Evolutionary conservation across 2,329 filamentous ascomycete species (phyloP).

Genomic region (Epichloe baconii): DNA sequence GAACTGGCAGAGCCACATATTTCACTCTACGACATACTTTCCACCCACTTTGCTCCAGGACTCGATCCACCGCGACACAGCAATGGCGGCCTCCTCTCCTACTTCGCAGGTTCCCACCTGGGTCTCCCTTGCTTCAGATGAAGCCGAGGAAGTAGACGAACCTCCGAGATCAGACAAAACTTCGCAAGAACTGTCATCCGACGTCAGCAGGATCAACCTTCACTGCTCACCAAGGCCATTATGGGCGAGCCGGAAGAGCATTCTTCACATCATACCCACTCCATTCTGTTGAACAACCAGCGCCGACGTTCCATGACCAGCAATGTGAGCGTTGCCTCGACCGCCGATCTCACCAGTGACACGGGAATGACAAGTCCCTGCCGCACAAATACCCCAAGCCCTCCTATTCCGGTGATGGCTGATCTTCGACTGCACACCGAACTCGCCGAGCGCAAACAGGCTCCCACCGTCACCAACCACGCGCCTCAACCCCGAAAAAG

Average conservation of each 20-base stretch:
- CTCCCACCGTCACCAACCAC: conserved; percentile 13
- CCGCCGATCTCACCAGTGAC: conserved; percentile 88
- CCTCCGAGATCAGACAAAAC: conserved; percentile 49
- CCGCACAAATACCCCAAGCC: conserved; percentile 78
- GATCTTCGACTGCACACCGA: conserved; percentile 28
- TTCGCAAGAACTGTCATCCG: conserved; percentile 36
- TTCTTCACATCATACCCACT: conserved; percentile 23
- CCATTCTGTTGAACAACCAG: conserved; percentile 22
- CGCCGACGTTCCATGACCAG: conserved; percentile 59
- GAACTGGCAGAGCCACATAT: neutral
- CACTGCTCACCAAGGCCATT: conserved; percentile 77
- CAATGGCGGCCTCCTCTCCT: conserved; percentile 15
- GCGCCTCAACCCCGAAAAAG: conserved; percentile 49
- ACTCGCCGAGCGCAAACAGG: conserved; percentile 13
- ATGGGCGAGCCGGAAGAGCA: conserved; percentile 52
- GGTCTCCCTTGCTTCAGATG: conserved; percentile 35
- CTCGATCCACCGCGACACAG: conserved; percentile 1
- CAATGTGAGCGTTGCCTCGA: conserved; percentile 69
- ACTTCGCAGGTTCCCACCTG: conserved; percentile 19
- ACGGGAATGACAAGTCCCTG: conserved; percentile 82
- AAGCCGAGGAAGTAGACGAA: conserved; percentile 72
- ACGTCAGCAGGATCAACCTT: conserved; percentile 49
- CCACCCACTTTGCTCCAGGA: neutral
- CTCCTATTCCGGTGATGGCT: conserved; percentile 54
- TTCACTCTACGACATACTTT: neutral